phyloP scores from a whole-genome alignment of 2,329 filamentous ascomycete species.

The Acrocalymma vagum region DNA sequence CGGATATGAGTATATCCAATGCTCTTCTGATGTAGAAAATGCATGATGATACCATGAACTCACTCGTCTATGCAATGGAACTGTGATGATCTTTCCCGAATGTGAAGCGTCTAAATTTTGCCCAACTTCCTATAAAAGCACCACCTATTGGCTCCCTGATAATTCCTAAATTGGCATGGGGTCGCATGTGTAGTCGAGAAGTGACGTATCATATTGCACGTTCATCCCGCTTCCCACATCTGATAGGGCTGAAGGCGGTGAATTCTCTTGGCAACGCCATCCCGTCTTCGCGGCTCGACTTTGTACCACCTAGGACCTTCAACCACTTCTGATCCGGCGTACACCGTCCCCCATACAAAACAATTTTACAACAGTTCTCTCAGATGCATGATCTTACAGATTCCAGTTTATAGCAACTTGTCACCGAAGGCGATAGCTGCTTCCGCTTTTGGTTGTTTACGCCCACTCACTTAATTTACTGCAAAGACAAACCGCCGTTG shows the following conservation, averaged over 20 bases:
- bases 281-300: too few relatives aligned
- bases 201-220: slow-evolving; percentile 9
- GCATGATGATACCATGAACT: slow-evolving; percentile 31
- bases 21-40: slow-evolving; percentile 34
- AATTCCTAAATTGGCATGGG: slow-evolving; percentile 1
- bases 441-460: background rate
- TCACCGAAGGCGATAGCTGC: too few relatives aligned
- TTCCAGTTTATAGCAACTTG: background rate
- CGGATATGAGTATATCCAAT: slow-evolving; percentile 8
- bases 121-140: too few relatives aligned
- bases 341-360: background rate
- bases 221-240: background rate
- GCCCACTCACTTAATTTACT: too few relatives aligned
- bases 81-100: background rate
- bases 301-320: too few relatives aligned
- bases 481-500: too few relatives aligned
- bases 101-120: background rate
- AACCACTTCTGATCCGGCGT: too few relatives aligned
- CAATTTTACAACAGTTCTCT: background rate
- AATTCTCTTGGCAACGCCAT: slow-evolving; percentile 24
- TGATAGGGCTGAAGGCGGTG: slow-evolving; percentile 44
- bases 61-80: background rate
- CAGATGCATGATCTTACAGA: background rate
- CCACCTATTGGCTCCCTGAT: too few relatives aligned
- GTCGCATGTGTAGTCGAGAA: background rate